Evolutionary conservation across 441 rosid species (phyloP).

Genomic region (Croton laevigatus): DNA sequence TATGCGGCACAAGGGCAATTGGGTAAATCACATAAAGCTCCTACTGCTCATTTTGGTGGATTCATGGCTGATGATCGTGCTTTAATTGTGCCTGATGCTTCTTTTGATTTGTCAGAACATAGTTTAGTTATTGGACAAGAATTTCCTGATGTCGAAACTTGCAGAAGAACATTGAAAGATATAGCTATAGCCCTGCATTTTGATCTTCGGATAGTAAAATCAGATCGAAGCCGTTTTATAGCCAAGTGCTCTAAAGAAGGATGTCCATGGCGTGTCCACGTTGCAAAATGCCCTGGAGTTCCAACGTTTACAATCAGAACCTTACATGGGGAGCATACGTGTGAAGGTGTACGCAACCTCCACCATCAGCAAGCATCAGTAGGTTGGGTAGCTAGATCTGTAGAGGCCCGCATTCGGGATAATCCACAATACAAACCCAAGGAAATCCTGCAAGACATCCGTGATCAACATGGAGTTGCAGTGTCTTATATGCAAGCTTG

Average conservation of each 20-base stretch:
- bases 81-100: conserved; percentile 46
- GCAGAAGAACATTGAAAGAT: conserved; percentile 89
- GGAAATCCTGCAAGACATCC: conserved; percentile 87
- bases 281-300: conserved; percentile 91
- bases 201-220: conserved; percentile 92
- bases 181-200: conserved; percentile 88
- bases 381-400: conserved; percentile 99
- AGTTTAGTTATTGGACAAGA: conserved; percentile 75
- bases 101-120: conserved; percentile 44
- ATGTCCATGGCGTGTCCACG: conserved; percentile 98
- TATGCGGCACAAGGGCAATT: conserved; percentile 27
- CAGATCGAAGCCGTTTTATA: conserved; percentile 91
- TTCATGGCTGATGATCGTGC: conserved; percentile 63
- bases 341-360: conserved; percentile 85
- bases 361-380: conserved; percentile 99
- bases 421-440: conserved; percentile 96
- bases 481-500: conserved; percentile 99
- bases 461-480: conserved; percentile 91
- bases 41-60: conserved; percentile 29
- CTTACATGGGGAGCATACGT: conserved; percentile 81
- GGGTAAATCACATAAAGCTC: conserved; percentile 26
- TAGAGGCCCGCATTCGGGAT: conserved; percentile 83
- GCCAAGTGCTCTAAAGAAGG: conserved; percentile 98
- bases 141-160: conserved; percentile 93
- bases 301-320: conserved; percentile 82